Conservation (phyloP, 148 eudicot species). For the Amaranthus cruentus region DNA sequence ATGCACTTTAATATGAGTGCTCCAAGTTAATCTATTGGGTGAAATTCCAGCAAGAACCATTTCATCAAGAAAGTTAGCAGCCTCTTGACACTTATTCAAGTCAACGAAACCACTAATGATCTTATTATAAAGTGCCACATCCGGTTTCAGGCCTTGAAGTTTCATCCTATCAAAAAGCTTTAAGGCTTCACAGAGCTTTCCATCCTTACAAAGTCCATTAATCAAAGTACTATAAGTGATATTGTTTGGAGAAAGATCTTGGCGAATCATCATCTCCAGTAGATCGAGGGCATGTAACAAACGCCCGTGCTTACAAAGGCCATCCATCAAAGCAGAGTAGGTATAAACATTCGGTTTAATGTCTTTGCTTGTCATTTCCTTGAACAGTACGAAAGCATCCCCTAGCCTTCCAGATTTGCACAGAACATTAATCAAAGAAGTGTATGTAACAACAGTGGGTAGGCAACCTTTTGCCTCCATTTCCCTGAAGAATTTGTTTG, state of each 20-base stretch:
- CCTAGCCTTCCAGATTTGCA: slow-evolving; percentile 52
- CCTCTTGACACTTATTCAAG: slow-evolving; percentile 53
- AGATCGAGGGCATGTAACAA: slow-evolving; percentile 52
- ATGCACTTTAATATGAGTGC: slow-evolving; percentile 61
- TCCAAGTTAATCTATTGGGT: slow-evolving; percentile 81
- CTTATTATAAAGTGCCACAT: slow-evolving; percentile 73
- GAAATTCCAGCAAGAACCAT: slow-evolving; percentile 77
- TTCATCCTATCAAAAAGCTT: slow-evolving; percentile 85
- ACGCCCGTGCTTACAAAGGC: slow-evolving; percentile 67
- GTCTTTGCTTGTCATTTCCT: slow-evolving; percentile 57
- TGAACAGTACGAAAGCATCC: slow-evolving; percentile 55
- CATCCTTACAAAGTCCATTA: slow-evolving; percentile 78
- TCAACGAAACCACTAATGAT: slow-evolving; percentile 58
- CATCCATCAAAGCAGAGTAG: slow-evolving; percentile 77
- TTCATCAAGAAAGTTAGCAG: slow-evolving; percentile 88
- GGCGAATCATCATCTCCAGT: slow-evolving; percentile 50
- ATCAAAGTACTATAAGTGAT: slow-evolving; percentile 78
- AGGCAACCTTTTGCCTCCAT: slow-evolving; percentile 65
- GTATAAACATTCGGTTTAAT: slow-evolving; percentile 82
- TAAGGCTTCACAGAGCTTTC: slow-evolving; percentile 49
- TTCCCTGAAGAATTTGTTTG: slow-evolving; percentile 60
- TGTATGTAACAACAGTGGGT: slow-evolving; percentile 77
- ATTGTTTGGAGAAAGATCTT: slow-evolving; percentile 60
- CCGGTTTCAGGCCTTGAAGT: slow-evolving; percentile 86
- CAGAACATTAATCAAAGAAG: slow-evolving; percentile 64